A percentile compares a stretch with the other conserved stretches of the same genome.
Conservation (phyloP, 495 filamentous ascomycete species). For the Evansstolkia leycettana region DNA sequence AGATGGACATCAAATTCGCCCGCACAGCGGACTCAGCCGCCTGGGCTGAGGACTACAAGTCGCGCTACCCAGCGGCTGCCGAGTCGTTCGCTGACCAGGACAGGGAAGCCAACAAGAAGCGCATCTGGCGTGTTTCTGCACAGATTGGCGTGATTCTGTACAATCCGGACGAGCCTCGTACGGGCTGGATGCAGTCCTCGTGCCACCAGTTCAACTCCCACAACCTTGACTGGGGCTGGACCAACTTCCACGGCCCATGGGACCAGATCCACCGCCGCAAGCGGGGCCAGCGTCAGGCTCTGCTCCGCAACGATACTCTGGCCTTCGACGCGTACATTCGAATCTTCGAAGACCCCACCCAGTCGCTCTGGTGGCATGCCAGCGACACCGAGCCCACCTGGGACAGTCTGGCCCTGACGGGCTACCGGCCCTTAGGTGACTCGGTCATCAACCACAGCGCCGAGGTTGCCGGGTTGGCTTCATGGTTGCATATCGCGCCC, state of each 20-base stretch:
- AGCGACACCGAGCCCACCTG: slow-evolving; percentile 55
- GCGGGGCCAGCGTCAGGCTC: slow-evolving; percentile 45
- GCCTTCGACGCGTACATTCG: slow-evolving; percentile 54
- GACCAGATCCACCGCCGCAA: slow-evolving; percentile 46
- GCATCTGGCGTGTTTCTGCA: slow-evolving; percentile 40
- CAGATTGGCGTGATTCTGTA: slow-evolving; percentile 54
- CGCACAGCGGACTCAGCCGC: slow-evolving; percentile 15
- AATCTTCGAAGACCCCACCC: slow-evolving; percentile 48
- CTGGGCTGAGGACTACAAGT: slow-evolving; percentile 24
- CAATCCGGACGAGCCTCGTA: slow-evolving; percentile 53
- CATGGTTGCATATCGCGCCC: slow-evolving; percentile 47
- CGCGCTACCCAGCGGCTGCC: slow-evolving; percentile 13
- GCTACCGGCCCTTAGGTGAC: slow-evolving; percentile 41
- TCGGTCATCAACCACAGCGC: slow-evolving; percentile 36
- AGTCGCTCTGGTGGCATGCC: slow-evolving; percentile 51
- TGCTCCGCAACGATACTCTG: slow-evolving; percentile 52
- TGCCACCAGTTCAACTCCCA: slow-evolving; percentile 47
- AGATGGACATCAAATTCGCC: slow-evolving; percentile 17
- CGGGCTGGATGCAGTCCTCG: slow-evolving; percentile 42
- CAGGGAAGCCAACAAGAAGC: not conserved
- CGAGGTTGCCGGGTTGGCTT: slow-evolving; percentile 39
- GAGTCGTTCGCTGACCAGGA: slow-evolving; percentile 6
- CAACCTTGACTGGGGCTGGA: slow-evolving; percentile 56
- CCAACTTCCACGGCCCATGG: slow-evolving; percentile 50
- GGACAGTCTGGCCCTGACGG: slow-evolving; percentile 57